These are phyloP conservation scores for Rhodosporidiobolus odoratus DNA, from an alignment of 768 basidiomycete genomes.

Conservation along the genomic window DNA sequence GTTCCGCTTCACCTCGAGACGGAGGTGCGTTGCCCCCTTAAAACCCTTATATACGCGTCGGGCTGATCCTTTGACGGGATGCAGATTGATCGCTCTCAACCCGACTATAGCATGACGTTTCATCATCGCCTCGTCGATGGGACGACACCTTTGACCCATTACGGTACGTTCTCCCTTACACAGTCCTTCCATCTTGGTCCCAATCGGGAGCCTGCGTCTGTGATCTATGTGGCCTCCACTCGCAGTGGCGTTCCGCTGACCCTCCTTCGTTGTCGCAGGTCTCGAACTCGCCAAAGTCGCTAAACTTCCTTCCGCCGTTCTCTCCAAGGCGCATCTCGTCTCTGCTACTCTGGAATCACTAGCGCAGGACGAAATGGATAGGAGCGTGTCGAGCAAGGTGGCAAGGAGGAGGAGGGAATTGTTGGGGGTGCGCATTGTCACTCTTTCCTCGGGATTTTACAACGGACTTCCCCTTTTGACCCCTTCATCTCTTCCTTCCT, in stretches of 20 bases:
- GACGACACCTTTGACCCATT: conserved; percentile 41
- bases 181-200: background rate
- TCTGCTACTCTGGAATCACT: conserved; percentile 16
- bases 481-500: background rate
- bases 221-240: too few relatives aligned
- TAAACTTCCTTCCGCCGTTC: conserved; percentile 69
- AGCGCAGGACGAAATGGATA: background rate
- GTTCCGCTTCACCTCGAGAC: conserved; percentile 52
- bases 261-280: conserved; percentile 52
- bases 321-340: conserved; percentile 44
- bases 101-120: conserved; percentile 44
- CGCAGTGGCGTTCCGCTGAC: too few relatives aligned
- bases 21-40: conserved; percentile 16
- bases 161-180: conserved; percentile 40
- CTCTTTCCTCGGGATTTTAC: background rate
- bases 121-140: conserved; percentile 47
- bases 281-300: conserved; percentile 82
- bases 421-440: conserved; percentile 4
- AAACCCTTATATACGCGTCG: background rate
- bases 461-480: background rate
- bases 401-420: conserved; percentile 10
- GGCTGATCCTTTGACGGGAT: background rate
- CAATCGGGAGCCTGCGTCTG: too few relatives aligned
- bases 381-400: background rate
- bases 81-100: conserved; percentile 30